A percentile compares a stretch with the other conserved stretches of the same genome.
phyloP scores from a whole-genome alignment of 2,329 filamentous ascomycete species.

The Hirsutella minnesotensis region DNA sequence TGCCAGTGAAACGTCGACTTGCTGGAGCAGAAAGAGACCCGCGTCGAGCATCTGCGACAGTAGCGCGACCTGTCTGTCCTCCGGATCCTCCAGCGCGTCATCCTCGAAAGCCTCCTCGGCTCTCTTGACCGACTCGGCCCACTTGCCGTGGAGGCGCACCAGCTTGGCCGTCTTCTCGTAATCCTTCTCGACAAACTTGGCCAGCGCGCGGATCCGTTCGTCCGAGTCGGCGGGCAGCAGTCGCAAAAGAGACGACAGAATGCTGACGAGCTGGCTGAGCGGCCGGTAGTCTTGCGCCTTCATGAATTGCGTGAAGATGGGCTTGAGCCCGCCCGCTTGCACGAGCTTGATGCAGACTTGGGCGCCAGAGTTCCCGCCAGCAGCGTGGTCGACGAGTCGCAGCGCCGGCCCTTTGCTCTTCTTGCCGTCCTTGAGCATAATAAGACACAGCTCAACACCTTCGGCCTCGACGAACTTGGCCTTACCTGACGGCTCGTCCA shows the following conservation, averaged over 20 bases:
- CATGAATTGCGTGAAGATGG: slow-evolving; percentile 77
- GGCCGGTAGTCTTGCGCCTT: slow-evolving; percentile 61
- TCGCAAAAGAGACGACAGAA: slow-evolving; percentile 74
- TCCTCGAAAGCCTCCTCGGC: slow-evolving; percentile 35
- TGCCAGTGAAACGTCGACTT: slow-evolving; percentile 71
- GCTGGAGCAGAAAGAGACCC: slow-evolving; percentile 73
- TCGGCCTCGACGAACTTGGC: slow-evolving; percentile 76
- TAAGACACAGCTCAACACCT: slow-evolving; percentile 79
- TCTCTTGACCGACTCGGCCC: slow-evolving; percentile 49
- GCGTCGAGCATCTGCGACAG: slow-evolving; percentile 68
- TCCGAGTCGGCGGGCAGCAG: slow-evolving; percentile 67
- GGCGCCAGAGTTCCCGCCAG: slow-evolving; percentile 31
- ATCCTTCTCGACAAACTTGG: slow-evolving; percentile 92
- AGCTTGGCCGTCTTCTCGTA: slow-evolving; percentile 75
- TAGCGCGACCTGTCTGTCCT: slow-evolving; percentile 57
- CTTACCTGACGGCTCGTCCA: slow-evolving; percentile 66
- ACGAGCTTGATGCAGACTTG: slow-evolving; percentile 66
- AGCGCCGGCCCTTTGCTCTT: slow-evolving; percentile 69
- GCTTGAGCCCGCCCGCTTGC: slow-evolving; percentile 74
- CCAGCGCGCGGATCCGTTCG: slow-evolving; percentile 69
- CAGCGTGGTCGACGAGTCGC: slow-evolving; percentile 75
- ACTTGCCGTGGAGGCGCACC: slow-evolving; percentile 59
- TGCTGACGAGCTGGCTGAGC: slow-evolving; percentile 70
- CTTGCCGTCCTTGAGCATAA: slow-evolving; percentile 86
- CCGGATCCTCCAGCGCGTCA: slow-evolving; percentile 13